These are phyloP conservation scores for Stromatinia cepivora DNA, from an alignment of 2,329 filamentous ascomycete genomes.

Conservation along the genomic window DNA sequence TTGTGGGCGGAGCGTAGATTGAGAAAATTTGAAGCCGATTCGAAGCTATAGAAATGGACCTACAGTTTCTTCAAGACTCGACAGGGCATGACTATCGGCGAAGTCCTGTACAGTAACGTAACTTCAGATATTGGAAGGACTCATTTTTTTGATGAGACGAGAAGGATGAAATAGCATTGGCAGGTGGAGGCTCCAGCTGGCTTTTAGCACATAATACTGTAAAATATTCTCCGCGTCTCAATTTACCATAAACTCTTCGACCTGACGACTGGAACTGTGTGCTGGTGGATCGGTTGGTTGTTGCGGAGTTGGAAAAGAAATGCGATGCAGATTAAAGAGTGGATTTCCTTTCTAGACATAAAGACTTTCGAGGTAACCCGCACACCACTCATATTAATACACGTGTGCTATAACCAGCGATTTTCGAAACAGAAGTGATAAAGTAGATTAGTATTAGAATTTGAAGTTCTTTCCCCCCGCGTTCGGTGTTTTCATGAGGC, in stretches of 20 bases:
- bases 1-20: background rate
- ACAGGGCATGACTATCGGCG: background rate
- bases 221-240: background rate
- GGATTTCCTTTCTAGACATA: no score
- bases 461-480: no score
- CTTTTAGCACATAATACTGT: background rate
- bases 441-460: no score
- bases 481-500: no score
- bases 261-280: background rate
- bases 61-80: background rate
- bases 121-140: background rate
- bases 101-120: background rate
- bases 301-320: no score
- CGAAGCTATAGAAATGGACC: background rate
- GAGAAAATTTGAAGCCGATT: background rate
- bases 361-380: no score
- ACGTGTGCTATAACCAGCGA: no score
- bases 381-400: no score
- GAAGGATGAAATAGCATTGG: background rate
- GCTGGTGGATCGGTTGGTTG: no score
- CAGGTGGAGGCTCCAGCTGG: background rate
- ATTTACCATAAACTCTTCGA: background rate
- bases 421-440: no score
- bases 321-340: no score
- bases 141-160: background rate